Base-by-base conservation (phyloP, 23 red algal genomes). In the Gracilaria gracilis region DNA sequence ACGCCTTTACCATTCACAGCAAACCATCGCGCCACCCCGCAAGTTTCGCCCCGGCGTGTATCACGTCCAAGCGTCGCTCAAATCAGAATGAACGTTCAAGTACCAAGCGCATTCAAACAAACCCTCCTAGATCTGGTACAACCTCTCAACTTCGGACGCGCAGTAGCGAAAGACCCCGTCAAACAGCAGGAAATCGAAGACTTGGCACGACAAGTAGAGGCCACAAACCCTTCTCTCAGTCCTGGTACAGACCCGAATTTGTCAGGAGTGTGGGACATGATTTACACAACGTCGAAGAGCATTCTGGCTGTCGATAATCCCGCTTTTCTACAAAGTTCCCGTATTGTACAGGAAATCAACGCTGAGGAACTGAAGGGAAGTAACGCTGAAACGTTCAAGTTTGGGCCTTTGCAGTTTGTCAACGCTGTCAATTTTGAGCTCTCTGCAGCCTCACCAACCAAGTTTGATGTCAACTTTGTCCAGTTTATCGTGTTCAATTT, bases 231-330 rank as follows among this genome's bases (percentile, higher is more conserved):
- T 6, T 88, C 83, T 6, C 29, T 57, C 55, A 81, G 35, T 42
- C 92, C 92, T 15, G 92, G 76, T 35, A 65, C 84, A 31, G 80
- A 85, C 29, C 69, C 83, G n/a, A 86, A 95, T 46, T 64, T 95
- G 21, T 76, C 67, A 9, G 92, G 53, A 27, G 57, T 55, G 19
- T 98, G 96, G 96, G 82, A 92, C 65, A 83, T 95, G 33, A 51
- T 98, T 29, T 98, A 98, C 86, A 98, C 92, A 35, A 93, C 91
- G 25, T 98, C 96, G 23, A 83, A 48, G 0, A 76, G 59, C 61
- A 91, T 98, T 64, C 61, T 98, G 6, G 88, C 87, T 37, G 78
- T 76, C 51, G 70, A 57, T 28, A 75, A 49, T 14, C 96, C 93
- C 61, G 55, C 40, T 6, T 76, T 91, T 64, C 57, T 93, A 6